Evolutionary conservation across 2,329 filamentous ascomycete species (phyloP), one percentile per base, ranked within the genome.

Genomic region (Botrytis byssoidea): DNA sequence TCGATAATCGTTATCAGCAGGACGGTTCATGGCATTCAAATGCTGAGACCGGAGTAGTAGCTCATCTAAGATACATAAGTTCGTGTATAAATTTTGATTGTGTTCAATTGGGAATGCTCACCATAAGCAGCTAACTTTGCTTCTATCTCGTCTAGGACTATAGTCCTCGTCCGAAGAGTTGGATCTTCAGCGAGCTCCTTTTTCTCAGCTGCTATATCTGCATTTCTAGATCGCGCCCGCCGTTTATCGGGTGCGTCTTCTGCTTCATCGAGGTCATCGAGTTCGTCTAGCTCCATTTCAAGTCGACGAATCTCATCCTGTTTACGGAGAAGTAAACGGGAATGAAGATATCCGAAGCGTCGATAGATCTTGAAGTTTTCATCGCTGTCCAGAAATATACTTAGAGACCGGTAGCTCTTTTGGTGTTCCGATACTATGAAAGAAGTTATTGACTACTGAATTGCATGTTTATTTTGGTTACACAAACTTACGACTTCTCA

Each of bases 301-400:
- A 79, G 65, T 22, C 63, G 44, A 18, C 77, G 61, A 25, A 79
- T 59, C 42, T 78, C 69, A 29, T 78, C 77, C 60, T 79, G 78
- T 63, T 75, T 77, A 22, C 73, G 61, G 1, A 79, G 70, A 1
- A 84, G 76, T 0, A 85, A 67, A 1, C 84, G 79, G 0, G 82
- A 77, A 64, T 84, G 83, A 0, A 85, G 75, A 60, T 80, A 83
- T 3, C 83, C 83, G 64, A 85, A 85, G 1, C 83, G 78, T 8
- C 83, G 80, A 74, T 83, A 85, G 3, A 85, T 72, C 77, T 82
- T 82, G 72, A 84, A 85, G 40, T 80, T 79, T 10, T 84, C 81
- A 73, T 84, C 82, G 73, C 83, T 84, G 72, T 84, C 82, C 0
- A 83, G 77, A 71, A 85, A 84, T 1, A 80, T 77, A 6, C 82